Percentiles rank a stretch among this genome's conserved stretches.
These are phyloP conservation scores for Paecilomyces niveus DNA, from an alignment of 2,329 filamentous ascomycete species.

Conservation along the genomic window DNA sequence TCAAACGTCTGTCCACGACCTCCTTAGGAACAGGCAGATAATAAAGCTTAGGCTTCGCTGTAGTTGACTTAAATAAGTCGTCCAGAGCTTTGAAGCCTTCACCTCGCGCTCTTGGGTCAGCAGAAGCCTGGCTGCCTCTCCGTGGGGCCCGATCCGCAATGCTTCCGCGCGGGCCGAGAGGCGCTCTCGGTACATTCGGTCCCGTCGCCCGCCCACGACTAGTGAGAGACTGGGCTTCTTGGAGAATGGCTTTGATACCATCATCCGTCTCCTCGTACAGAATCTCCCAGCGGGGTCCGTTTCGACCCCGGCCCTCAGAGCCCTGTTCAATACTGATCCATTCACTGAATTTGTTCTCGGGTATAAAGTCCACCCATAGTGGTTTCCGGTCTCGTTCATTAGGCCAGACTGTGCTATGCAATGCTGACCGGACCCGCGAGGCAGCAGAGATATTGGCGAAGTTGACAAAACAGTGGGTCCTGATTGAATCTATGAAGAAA, in stretches of 20 bases:
- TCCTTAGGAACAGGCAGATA: slow-evolving; percentile 59
- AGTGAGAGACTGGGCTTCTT: slow-evolving; percentile 36
- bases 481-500: slow-evolving; percentile 77
- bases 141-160: slow-evolving; percentile 14
- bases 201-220: slow-evolving; percentile 11
- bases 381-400: slow-evolving; percentile 76
- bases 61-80: slow-evolving; percentile 53
- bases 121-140: slow-evolving; percentile 16
- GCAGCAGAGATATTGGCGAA: slow-evolving; percentile 66
- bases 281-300: slow-evolving; percentile 61
- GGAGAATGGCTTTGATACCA: slow-evolving; percentile 51
- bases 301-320: slow-evolving; percentile 34
- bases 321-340: slow-evolving; percentile 69
- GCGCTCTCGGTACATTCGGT: slow-evolving; percentile 6
- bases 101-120: slow-evolving; percentile 16
- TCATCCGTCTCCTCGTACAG: slow-evolving; percentile 56
- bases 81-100: slow-evolving; percentile 52
- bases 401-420: slow-evolving; percentile 80
- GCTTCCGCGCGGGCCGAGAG: slow-evolving; percentile 19
- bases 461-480: slow-evolving; percentile 76
- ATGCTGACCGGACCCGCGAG: slow-evolving; percentile 62
- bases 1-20: slow-evolving; percentile 58
- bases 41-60: slow-evolving; percentile 58
- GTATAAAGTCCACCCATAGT: slow-evolving; percentile 85
- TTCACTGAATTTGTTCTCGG: slow-evolving; percentile 60